Evolutionary conservation across 805 yeast genomes (phyloP).

Genomic region (Metschnikowia dekortorum): DNA sequence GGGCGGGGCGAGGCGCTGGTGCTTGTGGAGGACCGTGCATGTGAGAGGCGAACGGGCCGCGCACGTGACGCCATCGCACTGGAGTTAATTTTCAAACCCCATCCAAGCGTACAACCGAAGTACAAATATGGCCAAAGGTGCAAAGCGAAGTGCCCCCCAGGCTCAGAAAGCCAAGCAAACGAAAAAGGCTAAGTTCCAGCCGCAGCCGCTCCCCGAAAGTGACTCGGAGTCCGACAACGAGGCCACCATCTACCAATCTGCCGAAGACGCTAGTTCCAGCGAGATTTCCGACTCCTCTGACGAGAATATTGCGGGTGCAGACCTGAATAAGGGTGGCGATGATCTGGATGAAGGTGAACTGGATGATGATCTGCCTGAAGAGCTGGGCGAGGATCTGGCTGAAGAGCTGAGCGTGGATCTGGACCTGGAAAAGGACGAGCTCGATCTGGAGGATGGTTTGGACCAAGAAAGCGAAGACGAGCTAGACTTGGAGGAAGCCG

Average conservation of each 20-base stretch:
- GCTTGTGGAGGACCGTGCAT: neutral
- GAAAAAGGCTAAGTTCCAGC: constrained; percentile 21
- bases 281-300: constrained; percentile 14
- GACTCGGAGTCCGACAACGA: constrained; percentile 18
- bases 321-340: neutral
- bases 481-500: constrained; percentile 25
- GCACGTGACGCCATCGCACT: constrained; percentile 20
- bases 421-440: constrained; percentile 7
- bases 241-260: constrained; percentile 22
- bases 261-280: constrained; percentile 19
- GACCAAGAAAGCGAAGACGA: constrained; percentile 18
- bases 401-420: constrained; percentile 16
- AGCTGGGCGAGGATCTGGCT: constrained; percentile 18
- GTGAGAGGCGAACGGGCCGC: neutral
- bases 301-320: constrained; percentile 1
- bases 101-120: neutral
- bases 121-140: constrained; percentile 23
- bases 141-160: constrained; percentile 26
- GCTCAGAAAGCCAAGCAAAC: constrained; percentile 13
- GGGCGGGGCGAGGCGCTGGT: neutral
- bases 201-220: constrained; percentile 22
- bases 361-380: constrained; percentile 12
- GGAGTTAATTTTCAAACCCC: neutral
- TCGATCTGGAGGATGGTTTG: constrained; percentile 10
- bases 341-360: constrained; percentile 22